These are phyloP conservation scores for Podospora appendiculata DNA, from an alignment of 495 filamentous ascomycete genomes.

Conservation along the genomic window DNA sequence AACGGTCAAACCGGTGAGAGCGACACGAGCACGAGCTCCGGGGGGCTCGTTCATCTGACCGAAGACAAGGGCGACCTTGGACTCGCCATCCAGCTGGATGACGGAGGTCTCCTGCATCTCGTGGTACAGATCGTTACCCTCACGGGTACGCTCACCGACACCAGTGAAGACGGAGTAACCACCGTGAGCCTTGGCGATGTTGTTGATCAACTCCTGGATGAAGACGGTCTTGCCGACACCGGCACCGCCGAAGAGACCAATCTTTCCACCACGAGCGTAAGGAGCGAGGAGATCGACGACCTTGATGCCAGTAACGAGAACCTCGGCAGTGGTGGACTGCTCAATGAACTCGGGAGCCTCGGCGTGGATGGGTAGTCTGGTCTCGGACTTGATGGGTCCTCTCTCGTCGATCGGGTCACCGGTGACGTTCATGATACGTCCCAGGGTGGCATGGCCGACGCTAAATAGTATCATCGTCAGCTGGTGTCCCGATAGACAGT, in stretches of 20 bases:
- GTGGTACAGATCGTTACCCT: conserved; percentile 99
- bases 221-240: conserved; percentile 99
- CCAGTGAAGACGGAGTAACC: conserved; percentile 99
- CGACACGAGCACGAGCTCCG: conserved; percentile 98
- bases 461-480: conserved; percentile 14
- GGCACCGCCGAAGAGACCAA: conserved; percentile 99
- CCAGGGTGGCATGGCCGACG: conserved; percentile 88
- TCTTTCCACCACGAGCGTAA: conserved; percentile 99
- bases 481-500: not conserved
- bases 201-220: conserved; percentile 99
- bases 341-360: conserved; percentile 86
- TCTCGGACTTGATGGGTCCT: conserved; percentile 89
- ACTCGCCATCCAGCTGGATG: conserved; percentile 98
- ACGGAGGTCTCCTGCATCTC: conserved; percentile 99
- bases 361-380: conserved; percentile 84
- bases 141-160: conserved; percentile 99
- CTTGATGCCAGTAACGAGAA: conserved; percentile 99
- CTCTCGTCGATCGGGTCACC: conserved; percentile 99
- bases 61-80: conserved; percentile 98
- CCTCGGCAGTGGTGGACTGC: conserved; percentile 91
- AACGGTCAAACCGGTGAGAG: conserved; percentile 83
- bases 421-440: conserved; percentile 99
- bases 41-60: conserved; percentile 99
- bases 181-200: conserved; percentile 99
- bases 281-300: conserved; percentile 97